A percentile compares a stretch with the other conserved stretches of the same genome.
These are phyloP conservation scores for Tulasnella sp. DNA, from an alignment of 768 basidiomycete species.

Conservation along the genomic window DNA sequence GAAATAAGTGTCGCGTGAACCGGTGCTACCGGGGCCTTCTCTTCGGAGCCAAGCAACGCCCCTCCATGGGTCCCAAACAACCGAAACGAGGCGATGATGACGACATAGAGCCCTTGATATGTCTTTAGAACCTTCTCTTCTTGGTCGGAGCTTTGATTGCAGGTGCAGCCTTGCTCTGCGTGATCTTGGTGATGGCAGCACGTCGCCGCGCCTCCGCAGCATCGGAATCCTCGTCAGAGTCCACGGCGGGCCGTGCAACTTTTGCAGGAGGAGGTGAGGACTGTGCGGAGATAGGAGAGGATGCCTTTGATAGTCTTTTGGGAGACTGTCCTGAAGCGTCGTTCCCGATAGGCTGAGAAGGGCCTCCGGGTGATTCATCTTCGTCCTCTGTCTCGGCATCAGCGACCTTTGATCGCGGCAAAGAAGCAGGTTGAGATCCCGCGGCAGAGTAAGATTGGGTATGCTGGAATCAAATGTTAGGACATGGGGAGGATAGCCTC, in stretches of 20 bases:
- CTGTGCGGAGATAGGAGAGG: neutral
- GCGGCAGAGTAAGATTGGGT: neutral
- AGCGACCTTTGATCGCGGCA: neutral
- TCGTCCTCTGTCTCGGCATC: slow-evolving; percentile 15
- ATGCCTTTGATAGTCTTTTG: neutral
- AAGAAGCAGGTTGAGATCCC: neutral
- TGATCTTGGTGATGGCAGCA: neutral
- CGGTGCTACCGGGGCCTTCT: neutral
- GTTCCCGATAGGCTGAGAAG: neutral
- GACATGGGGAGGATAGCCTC: neutral
- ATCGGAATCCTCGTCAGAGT: neutral
- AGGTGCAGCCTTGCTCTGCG: slow-evolving; percentile 3
- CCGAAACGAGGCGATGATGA: neutral
- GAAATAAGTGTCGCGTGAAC: neutral
- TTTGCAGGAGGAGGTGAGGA: neutral
- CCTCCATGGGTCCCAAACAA: neutral
- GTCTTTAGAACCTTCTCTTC: slow-evolving; percentile 1
- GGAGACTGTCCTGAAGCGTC: neutral
- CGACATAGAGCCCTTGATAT: neutral
- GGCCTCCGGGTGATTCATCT: neutral
- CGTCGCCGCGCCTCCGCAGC: neutral
- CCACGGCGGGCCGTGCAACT: neutral
- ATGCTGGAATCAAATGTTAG: neutral
- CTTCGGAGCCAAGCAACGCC: neutral
- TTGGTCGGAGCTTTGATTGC: slow-evolving; percentile 5